These are phyloP conservation scores for Carex kokanica DNA, from an alignment of 176 grass and related monocot species.

Conservation along the genomic window DNA sequence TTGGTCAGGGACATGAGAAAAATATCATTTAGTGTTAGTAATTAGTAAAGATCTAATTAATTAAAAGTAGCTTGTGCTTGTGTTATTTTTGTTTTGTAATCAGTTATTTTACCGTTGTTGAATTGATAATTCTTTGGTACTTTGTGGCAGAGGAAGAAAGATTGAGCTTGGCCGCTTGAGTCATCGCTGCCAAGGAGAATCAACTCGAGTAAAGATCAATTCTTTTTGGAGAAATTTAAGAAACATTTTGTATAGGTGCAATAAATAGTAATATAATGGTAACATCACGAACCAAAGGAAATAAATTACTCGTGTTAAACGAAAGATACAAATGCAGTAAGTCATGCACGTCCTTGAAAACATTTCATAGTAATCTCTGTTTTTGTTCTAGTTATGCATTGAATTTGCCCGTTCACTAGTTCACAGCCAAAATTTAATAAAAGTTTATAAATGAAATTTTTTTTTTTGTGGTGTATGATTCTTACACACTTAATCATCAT, in stretches of 20 bases:
- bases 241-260: background rate
- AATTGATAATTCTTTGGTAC: slow-evolving; percentile 22
- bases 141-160: slow-evolving; percentile 8
- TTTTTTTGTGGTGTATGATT: background rate
- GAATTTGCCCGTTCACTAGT: no score
- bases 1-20: slow-evolving; percentile 18
- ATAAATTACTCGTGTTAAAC: no score
- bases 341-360: no score
- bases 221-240: background rate
- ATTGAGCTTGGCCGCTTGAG: background rate
- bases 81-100: slow-evolving; percentile 3
- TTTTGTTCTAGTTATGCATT: no score
- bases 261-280: background rate
- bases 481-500: background rate
- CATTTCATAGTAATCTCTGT: no score
- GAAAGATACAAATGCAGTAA: no score
- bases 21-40: slow-evolving; percentile 22
- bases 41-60: background rate
- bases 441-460: no score
- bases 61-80: slow-evolving; percentile 3
- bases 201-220: background rate
- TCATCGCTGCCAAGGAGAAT: background rate
- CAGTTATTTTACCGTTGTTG: slow-evolving; percentile 1
- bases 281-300: no score
- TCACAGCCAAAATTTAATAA: no score